These are phyloP conservation scores for Rhodomyrtus psidioides DNA, from an alignment of 441 rosid species.

Conservation along the genomic window DNA sequence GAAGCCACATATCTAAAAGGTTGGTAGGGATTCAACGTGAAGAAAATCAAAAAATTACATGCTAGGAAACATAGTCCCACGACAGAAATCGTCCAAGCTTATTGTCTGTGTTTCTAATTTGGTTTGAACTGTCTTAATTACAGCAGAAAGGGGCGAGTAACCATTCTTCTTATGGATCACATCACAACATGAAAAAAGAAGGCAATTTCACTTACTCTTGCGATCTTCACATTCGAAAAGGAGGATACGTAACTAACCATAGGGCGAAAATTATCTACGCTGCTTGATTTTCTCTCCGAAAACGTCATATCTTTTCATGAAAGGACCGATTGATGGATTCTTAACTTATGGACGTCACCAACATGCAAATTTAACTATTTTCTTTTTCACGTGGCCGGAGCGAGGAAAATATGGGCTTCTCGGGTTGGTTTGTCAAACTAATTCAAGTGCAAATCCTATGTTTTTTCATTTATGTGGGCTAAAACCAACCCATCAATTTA, in stretches of 20 bases:
- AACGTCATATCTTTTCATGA: accelerated
- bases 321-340: not conserved
- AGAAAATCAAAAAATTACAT: not conserved
- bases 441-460: not conserved
- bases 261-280: not conserved
- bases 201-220: not conserved
- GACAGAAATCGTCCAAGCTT: not conserved
- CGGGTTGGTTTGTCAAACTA: not conserved
- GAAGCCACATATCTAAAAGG: not conserved
- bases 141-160: not conserved
- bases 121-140: not conserved
- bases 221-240: not conserved
- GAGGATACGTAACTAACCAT: not conserved
- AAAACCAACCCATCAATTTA: not conserved
- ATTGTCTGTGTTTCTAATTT: not conserved
- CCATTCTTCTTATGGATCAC: not conserved
- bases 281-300: not conserved
- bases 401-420: not conserved
- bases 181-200: not conserved
- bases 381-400: not conserved
- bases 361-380: not conserved
- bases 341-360: not conserved
- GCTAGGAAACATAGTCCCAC: not conserved
- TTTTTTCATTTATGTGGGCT: not conserved
- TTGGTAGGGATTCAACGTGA: not conserved